Evolutionary conservation across 352 stramenopile species (phyloP).

Genomic region (Pythium periplocum): DNA sequence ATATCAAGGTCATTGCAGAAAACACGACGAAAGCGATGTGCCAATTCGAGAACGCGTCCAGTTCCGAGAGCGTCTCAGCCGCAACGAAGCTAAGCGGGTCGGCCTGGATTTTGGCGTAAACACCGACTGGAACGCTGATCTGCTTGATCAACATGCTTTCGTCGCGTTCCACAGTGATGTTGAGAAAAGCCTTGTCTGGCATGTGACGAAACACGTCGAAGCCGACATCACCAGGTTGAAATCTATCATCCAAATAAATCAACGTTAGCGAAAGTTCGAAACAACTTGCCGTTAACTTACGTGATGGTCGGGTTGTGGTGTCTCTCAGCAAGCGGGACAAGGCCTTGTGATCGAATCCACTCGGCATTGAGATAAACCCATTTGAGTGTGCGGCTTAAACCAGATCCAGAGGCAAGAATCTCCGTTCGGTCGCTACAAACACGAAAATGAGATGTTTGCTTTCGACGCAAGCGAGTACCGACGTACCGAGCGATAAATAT

Average conservation of each 20-base stretch:
- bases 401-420: slow-evolving; percentile 59
- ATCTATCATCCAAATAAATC: slow-evolving; percentile 22
- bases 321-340: slow-evolving; percentile 36
- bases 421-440: slow-evolving; percentile 52
- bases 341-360: slow-evolving; percentile 72
- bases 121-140: slow-evolving; percentile 52
- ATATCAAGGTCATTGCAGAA: slow-evolving; percentile 79
- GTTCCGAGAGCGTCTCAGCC: slow-evolving; percentile 73
- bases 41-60: slow-evolving; percentile 83
- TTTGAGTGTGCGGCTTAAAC: slow-evolving; percentile 73
- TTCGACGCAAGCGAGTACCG: too few species aligned
- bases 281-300: slow-evolving; percentile 19
- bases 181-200: slow-evolving; percentile 71
- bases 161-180: slow-evolving; percentile 51
- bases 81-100: slow-evolving; percentile 86
- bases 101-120: slow-evolving; percentile 81
- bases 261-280: slow-evolving; percentile 2
- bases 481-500: slow-evolving; percentile 58
- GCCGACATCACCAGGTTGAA: slow-evolving; percentile 45
- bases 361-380: slow-evolving; percentile 85
- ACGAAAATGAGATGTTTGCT: neutral
- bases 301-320: slow-evolving; percentile 23
- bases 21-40: slow-evolving; percentile 71
- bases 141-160: slow-evolving; percentile 48
- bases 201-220: slow-evolving; percentile 87